Evolutionary conservation across 208 protist species (phyloP).

Genomic region (Wallacemonas sp.): DNA sequence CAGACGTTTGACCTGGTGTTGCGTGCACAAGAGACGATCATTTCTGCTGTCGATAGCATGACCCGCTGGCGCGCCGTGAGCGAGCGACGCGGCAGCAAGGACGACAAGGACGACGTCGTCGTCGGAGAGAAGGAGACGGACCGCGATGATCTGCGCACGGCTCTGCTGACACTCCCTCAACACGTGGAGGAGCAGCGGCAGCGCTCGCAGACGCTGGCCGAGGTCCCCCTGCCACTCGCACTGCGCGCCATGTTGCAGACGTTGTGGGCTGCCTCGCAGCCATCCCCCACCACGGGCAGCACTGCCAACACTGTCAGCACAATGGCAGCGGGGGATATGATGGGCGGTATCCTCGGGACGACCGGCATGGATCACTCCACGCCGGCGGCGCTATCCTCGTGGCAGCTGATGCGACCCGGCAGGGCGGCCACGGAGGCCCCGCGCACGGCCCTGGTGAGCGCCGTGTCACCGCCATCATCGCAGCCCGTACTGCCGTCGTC

Average conservation of each 20-base stretch:
- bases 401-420: not conserved
- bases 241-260: not conserved
- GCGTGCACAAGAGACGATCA: conserved; percentile 7
- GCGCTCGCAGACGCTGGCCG: conserved; percentile 11
- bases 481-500: no score
- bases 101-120: not conserved
- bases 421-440: no score
- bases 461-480: no score
- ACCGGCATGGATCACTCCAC: not conserved
- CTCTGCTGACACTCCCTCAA: not conserved
- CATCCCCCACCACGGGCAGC: not conserved
- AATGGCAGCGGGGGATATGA: no score
- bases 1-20: no score
- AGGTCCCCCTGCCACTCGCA: not conserved
- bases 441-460: not conserved
- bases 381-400: not conserved
- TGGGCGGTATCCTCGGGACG: no score
- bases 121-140: not conserved
- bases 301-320: no score
- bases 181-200: conserved; percentile 5
- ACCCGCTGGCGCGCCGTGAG: conserved; percentile 2
- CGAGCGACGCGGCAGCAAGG: not conserved
- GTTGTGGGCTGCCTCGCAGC: not conserved
- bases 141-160: not conserved
- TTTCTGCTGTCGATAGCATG: not conserved